These are phyloP conservation scores for Rhexocercosporidium sp. DNA, from an alignment of 2,329 filamentous ascomycete species.

Conservation along the genomic window DNA sequence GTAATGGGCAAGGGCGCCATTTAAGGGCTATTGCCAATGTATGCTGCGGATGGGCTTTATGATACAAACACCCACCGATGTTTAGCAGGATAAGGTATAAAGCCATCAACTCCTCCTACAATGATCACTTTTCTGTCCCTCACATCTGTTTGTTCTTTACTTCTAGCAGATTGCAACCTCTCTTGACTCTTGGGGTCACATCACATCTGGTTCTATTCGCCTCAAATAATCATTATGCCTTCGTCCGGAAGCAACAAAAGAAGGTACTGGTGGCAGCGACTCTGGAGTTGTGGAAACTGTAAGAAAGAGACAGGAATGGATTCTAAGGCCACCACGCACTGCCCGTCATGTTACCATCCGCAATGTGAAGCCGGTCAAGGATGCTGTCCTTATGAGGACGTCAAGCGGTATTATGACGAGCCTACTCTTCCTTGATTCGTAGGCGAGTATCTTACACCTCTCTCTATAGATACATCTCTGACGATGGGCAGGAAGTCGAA, in stretches of 20 bases:
- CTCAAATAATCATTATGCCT: not conserved
- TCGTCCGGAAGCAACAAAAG: not conserved
- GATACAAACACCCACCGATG: too few relatives aligned
- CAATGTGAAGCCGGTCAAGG: not conserved
- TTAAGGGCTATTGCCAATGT: too few relatives aligned
- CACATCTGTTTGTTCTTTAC: too few relatives aligned
- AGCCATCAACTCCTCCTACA: too few relatives aligned
- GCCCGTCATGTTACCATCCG: not conserved
- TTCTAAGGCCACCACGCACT: not conserved
- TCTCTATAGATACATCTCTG: not conserved
- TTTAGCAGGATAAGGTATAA: too few relatives aligned
- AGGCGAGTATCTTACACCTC: not conserved
- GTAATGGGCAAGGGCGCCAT: too few relatives aligned
- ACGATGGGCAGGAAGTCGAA: not conserved
- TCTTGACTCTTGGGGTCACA: not conserved
- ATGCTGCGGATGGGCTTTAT: too few relatives aligned
- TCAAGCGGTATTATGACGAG: not conserved
- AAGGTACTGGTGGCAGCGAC: not conserved
- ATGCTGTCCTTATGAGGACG: not conserved
- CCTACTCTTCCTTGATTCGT: not conserved
- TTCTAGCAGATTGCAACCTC: too few relatives aligned
- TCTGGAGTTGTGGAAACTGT: not conserved
- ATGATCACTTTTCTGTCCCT: too few relatives aligned
- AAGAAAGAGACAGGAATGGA: not conserved
- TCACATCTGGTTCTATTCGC: not conserved